Percentiles rank a stretch among this genome's conserved stretches.
Conservation (phyloP, 345 rosid species). For the Acer saccharum region DNA sequence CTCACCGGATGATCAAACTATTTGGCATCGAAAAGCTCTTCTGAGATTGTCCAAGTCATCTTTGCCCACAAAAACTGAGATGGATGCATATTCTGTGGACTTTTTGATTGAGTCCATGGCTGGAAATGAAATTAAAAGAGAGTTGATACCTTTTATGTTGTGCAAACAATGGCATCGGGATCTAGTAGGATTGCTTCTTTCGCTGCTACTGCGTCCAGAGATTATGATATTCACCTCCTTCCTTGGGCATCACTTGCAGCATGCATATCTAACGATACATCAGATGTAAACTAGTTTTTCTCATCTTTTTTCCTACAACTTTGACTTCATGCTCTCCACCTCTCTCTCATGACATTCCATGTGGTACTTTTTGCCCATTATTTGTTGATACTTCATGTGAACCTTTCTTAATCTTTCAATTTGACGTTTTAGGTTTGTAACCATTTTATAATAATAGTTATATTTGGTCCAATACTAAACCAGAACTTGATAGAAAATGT, state of each 20-base stretch:
- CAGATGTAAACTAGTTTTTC: conserved; percentile 47
- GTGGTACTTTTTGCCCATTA: not conserved
- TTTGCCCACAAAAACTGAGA: conserved; percentile 41
- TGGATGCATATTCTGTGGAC: conserved; percentile 73
- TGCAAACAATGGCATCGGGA: conserved; percentile 81
- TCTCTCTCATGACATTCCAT: conserved; percentile 2
- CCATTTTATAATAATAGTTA: not conserved
- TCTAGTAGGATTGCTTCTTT: conserved; percentile 75
- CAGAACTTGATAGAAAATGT: not conserved
- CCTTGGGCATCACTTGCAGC: conserved; percentile 99
- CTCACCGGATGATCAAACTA: conserved; percentile 47
- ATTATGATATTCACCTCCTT: conserved; percentile 84
- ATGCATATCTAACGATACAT: conserved; percentile 63
- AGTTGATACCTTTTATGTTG: conserved; percentile 66
- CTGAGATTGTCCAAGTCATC: conserved; percentile 63
- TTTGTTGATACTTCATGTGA: conserved; percentile 1
- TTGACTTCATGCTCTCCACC: not conserved
- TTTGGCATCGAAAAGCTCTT: conserved; percentile 75
- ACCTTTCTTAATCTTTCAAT: not conserved
- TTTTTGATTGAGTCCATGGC: conserved; percentile 61
- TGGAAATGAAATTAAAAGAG: conserved; percentile 51
- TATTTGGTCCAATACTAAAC: not conserved
- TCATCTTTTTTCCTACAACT: conserved; percentile 5
- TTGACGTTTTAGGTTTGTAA: not conserved
- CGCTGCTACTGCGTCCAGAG: conserved; percentile 84